Evolutionary conservation across 1,139 yeast species (phyloP), one percentile per base, ranked within the genome.

Genomic region (Suhomyces atakaporum): DNA sequence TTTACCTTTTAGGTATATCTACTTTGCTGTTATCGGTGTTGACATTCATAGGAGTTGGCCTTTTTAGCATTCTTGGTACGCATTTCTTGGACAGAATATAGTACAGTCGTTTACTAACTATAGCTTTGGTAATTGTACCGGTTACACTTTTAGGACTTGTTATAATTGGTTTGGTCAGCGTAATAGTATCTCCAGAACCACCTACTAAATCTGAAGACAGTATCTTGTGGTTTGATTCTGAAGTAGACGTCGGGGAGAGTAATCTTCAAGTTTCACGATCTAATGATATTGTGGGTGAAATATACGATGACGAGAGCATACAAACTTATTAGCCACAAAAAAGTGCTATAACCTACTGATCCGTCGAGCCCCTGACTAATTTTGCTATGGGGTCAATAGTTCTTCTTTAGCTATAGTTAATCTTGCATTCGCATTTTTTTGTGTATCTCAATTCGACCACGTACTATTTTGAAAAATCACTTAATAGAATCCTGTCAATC

Each of bases 381-480:
- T n/a, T n/a, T n/a, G n/a, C n/a, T n/a, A n/a, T n/a, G n/a, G n/a
- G n/a, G n/a, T n/a, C n/a, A n/a, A n/a, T n/a, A n/a, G n/a, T n/a
- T n/a, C n/a, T n/a, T n/a, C n/a, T n/a, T n/a, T n/a, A n/a, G n/a
- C n/a, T n/a, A n/a, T n/a, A n/a, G n/a, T n/a, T n/a, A n/a, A n/a
- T n/a, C n/a, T n/a, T n/a, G 36, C 34, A 32, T 33, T 29, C 28
- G 33, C 31, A 25, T 13, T 16, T 36, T n/a, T 33, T 33, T 29
- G 40, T 27, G 35, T 25, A n/a, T 11, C 25, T 27, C 16, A 29
- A 25, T 25, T 27, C 36, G 40, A 36, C 39, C 40, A 36, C 40
- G 40, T 36, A 36, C 36, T 25, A 32, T 31, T 31, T 31, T 36
- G 34, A 36, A 32, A 35, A 36, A 36, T 27, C n/a, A n/a, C n/a